These are phyloP conservation scores for Rhipidocladum racemiflorum DNA, from an alignment of 176 grass and related monocot species.

Conservation along the genomic window DNA sequence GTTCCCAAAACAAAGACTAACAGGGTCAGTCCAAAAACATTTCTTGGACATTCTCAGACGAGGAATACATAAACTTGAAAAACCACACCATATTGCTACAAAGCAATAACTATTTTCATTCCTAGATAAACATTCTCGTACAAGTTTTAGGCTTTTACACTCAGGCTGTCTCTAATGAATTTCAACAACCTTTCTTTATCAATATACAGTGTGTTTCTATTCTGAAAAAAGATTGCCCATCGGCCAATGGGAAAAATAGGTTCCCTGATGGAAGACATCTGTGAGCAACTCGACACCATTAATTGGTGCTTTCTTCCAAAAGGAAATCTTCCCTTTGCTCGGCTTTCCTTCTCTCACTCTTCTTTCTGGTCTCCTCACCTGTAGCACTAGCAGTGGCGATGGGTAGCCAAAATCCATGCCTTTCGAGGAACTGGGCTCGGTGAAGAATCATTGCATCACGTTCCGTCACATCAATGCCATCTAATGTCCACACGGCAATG, in stretches of 20 bases:
- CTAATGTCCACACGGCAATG: constrained; percentile 64
- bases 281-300: neutral
- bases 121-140: neutral
- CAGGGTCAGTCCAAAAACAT: neutral
- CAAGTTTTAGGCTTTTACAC: neutral
- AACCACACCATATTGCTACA: neutral
- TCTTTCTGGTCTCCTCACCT: constrained; percentile 67
- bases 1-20: neutral
- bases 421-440: constrained; percentile 65
- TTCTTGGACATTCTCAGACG: no score
- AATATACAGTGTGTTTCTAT: neutral
- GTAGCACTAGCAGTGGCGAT: constrained; percentile 72
- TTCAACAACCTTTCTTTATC: neutral
- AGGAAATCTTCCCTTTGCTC: constrained; percentile 45
- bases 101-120: neutral
- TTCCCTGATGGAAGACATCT: neutral
- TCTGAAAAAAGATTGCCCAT: neutral
- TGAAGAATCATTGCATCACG: constrained; percentile 86
- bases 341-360: constrained; percentile 42
- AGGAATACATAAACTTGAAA: neutral
- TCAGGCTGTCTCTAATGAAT: neutral
- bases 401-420: constrained; percentile 80
- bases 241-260: neutral
- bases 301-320: constrained; percentile 39
- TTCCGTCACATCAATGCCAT: constrained; percentile 65